phyloP scores from a whole-genome alignment of 148 eudicot species.

The Rhododendron williamsianum region DNA sequence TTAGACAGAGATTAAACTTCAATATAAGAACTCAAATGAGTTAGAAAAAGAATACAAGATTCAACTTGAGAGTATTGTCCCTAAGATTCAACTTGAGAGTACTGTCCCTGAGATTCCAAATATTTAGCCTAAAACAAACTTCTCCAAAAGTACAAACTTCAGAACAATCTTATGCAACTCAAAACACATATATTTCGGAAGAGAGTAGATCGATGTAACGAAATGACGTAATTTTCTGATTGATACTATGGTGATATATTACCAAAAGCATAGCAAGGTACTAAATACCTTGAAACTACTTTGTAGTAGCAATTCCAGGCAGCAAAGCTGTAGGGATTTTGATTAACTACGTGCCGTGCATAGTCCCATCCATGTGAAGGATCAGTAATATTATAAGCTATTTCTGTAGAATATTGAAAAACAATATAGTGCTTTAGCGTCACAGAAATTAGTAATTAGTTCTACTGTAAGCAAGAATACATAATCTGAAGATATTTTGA shows the following conservation, averaged over 20 bases:
- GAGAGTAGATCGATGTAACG: not conserved
- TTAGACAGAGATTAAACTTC: not conserved
- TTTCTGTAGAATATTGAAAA: constrained; percentile 39
- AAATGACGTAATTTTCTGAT: not conserved
- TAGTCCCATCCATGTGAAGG: constrained; percentile 73
- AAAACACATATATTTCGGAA: not conserved
- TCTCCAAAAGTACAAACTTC: not conserved
- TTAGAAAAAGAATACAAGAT: not conserved
- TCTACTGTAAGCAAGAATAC: constrained; percentile 5
- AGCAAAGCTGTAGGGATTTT: constrained; percentile 69
- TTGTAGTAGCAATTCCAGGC: constrained; percentile 96
- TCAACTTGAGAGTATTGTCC: not conserved
- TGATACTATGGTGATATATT: not conserved
- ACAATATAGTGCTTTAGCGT: not conserved
- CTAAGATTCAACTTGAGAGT: not conserved
- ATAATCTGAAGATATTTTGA: not conserved
- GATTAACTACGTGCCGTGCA: constrained; percentile 60
- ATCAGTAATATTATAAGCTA: constrained; percentile 61
- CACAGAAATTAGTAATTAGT: not conserved
- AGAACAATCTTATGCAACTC: not conserved
- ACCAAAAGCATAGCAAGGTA: not conserved
- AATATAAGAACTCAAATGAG: not conserved
- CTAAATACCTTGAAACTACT: constrained; percentile 56
- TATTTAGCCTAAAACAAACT: not conserved
- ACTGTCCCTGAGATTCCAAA: not conserved